phyloP scores from a whole-genome alignment of 805 yeast species.

The Candida xyloterini region DNA sequence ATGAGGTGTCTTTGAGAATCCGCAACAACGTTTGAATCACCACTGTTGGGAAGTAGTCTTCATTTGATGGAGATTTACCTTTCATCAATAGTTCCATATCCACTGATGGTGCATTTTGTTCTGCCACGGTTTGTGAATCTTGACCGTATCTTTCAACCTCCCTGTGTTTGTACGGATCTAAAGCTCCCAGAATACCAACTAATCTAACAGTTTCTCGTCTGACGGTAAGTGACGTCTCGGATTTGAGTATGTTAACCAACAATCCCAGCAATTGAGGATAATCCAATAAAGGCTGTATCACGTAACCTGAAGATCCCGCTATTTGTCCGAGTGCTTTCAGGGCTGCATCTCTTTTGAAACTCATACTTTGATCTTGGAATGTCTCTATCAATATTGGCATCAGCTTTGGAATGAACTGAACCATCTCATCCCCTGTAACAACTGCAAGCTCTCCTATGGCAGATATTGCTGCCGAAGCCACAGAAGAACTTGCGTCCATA shows the following conservation, averaged over 20 bases:
- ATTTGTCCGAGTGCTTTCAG: slow-evolving; percentile 83
- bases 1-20: slow-evolving; percentile 78
- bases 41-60: slow-evolving; percentile 93
- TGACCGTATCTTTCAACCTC: slow-evolving; percentile 68
- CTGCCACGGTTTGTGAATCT: slow-evolving; percentile 43
- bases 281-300: slow-evolving; percentile 86
- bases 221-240: slow-evolving; percentile 70
- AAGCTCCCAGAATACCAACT: slow-evolving; percentile 91
- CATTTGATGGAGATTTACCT: slow-evolving; percentile 89
- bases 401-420: slow-evolving; percentile 63
- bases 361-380: slow-evolving; percentile 89
- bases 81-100: slow-evolving; percentile 89
- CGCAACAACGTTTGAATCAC: slow-evolving; percentile 83
- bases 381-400: slow-evolving; percentile 89
- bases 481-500: slow-evolving; percentile 68
- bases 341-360: slow-evolving; percentile 85
- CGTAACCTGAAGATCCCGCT: slow-evolving; percentile 90
- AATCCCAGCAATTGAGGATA: slow-evolving; percentile 87
- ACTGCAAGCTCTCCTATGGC: slow-evolving; percentile 88
- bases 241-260: slow-evolving; percentile 74
- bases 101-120: slow-evolving; percentile 84
- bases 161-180: slow-evolving; percentile 93
- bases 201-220: slow-evolving; percentile 86
- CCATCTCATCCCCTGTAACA: slow-evolving; percentile 84
- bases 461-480: slow-evolving; percentile 78